Percentiles rank a stretch among this genome's conserved stretches.
Evolutionary conservation across 495 filamentous ascomycete genomes (phyloP).

Genomic region (Pseudoneurospora amorphoporcata): DNA sequence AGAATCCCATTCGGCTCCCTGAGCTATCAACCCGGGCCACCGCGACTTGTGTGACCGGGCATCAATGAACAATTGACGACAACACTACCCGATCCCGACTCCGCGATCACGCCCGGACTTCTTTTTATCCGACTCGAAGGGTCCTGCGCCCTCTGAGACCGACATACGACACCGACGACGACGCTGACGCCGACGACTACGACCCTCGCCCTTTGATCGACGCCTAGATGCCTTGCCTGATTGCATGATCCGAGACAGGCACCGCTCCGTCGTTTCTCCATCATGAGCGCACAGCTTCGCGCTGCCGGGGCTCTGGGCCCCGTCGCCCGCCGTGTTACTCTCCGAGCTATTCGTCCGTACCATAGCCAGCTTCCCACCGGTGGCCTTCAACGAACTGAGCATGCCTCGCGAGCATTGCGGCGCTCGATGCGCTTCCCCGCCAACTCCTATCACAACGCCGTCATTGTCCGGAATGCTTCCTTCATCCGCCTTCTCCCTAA

Average conservation of each 20-base stretch:
- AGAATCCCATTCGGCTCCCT: not conserved
- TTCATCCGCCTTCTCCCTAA: slow-evolving; percentile 81
- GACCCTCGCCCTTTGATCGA: not conserved
- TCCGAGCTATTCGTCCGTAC: slow-evolving; percentile 54
- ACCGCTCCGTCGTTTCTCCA: slow-evolving; percentile 13
- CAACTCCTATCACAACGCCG: slow-evolving; percentile 74
- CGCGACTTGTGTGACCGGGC: not conserved
- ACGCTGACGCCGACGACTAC: not conserved
- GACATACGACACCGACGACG: not conserved
- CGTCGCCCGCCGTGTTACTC: slow-evolving; percentile 45
- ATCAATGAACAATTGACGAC: not conserved
- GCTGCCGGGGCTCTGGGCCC: slow-evolving; percentile 55
- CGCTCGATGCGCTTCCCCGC: slow-evolving; percentile 65
- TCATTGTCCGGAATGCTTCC: slow-evolving; percentile 74
- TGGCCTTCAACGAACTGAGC: slow-evolving; percentile 58
- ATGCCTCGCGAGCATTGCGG: slow-evolving; percentile 45
- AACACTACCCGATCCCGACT: not conserved
- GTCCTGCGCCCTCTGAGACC: not conserved
- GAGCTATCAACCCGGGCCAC: not conserved
- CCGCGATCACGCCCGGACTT: not conserved
- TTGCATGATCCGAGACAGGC: not conserved
- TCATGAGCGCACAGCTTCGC: slow-evolving; percentile 77
- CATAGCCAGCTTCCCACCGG: slow-evolving; percentile 51
- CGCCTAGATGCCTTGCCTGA: not conserved
- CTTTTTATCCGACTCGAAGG: not conserved